phyloP scores from a whole-genome alignment of 495 filamentous ascomycete species.

The Eremomyces bilateralis region DNA sequence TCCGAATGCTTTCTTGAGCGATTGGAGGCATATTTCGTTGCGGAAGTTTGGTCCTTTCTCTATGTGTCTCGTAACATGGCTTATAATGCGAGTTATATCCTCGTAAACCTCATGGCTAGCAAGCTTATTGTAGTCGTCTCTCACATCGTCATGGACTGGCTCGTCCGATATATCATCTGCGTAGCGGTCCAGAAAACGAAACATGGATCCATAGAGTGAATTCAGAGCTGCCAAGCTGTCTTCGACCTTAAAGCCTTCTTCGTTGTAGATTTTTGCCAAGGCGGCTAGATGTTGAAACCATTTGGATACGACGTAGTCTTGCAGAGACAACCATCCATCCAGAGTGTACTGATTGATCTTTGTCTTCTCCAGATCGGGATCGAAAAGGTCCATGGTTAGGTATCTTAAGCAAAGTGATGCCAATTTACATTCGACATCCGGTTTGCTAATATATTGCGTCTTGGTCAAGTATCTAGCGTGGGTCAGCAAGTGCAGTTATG shows the following conservation, averaged over 20 bases:
- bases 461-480: slow-evolving; percentile 8
- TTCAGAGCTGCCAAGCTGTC: too few relatives aligned
- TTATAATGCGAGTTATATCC: slow-evolving; percentile 9
- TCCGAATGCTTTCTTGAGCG: slow-evolving; percentile 10
- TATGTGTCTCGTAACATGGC: slow-evolving; percentile 11
- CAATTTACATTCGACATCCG: slow-evolving; percentile 18
- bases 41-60: slow-evolving; percentile 10
- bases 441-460: slow-evolving; percentile 12
- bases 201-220: background rate
- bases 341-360: slow-evolving; percentile 7
- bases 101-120: too few relatives aligned
- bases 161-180: too few relatives aligned
- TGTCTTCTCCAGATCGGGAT: slow-evolving; percentile 6
- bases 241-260: background rate
- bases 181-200: too few relatives aligned
- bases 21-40: slow-evolving; percentile 9
- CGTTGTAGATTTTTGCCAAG: slow-evolving; percentile 4
- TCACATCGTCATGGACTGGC: too few relatives aligned
- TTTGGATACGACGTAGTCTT: slow-evolving; percentile 21
- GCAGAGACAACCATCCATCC: slow-evolving; percentile 16
- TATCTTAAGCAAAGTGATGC: slow-evolving; percentile 19
- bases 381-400: slow-evolving; percentile 18
- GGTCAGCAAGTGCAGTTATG: slow-evolving; percentile 1
- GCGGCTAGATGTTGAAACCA: slow-evolving; percentile 20
- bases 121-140: too few relatives aligned